Evolutionary conservation across 306 rosid genomes (phyloP).

Genomic region (Quercus mongolica): DNA sequence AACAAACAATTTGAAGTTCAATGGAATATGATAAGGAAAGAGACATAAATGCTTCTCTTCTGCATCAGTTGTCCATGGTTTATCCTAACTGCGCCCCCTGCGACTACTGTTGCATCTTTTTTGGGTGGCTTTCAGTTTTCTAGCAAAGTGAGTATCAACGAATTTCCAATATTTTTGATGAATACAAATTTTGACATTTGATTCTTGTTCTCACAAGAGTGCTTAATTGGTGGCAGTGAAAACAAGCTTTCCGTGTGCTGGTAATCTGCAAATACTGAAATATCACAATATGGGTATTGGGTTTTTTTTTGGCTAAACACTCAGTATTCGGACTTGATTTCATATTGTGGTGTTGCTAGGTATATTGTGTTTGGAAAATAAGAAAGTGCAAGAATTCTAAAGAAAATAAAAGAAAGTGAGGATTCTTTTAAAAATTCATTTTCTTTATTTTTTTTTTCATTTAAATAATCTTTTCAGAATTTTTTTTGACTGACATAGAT

Average conservation of each 20-base stretch:
- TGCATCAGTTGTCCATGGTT: constrained; percentile 59
- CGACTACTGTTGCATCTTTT: constrained; percentile 34
- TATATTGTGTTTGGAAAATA: too few species aligned
- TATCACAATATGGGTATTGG: neutral
- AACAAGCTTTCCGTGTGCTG: constrained; percentile 33
- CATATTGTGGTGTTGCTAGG: too few species aligned
- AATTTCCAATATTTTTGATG: neutral
- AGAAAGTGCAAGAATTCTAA: too few species aligned
- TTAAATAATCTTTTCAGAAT: too few species aligned
- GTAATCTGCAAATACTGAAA: constrained; percentile 31
- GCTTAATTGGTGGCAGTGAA: constrained; percentile 52
- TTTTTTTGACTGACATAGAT: too few species aligned
- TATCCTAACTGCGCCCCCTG: constrained; percentile 36
- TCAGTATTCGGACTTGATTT: too few species aligned
- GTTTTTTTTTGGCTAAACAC: too few species aligned
- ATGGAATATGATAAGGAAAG: constrained; percentile 38
- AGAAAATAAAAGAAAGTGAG: too few species aligned
- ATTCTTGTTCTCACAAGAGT: constrained; percentile 14
- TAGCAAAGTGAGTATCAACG: constrained; percentile 42
- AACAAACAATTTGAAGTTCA: constrained; percentile 43
- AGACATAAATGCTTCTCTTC: constrained; percentile 42
- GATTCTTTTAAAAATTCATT: too few species aligned
- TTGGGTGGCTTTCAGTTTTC: constrained; percentile 58
- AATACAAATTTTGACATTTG: neutral
- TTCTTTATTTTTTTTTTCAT: too few species aligned